Conservation (phyloP, 139 green algal genomes). For the Yamagishiella unicocca region DNA sequence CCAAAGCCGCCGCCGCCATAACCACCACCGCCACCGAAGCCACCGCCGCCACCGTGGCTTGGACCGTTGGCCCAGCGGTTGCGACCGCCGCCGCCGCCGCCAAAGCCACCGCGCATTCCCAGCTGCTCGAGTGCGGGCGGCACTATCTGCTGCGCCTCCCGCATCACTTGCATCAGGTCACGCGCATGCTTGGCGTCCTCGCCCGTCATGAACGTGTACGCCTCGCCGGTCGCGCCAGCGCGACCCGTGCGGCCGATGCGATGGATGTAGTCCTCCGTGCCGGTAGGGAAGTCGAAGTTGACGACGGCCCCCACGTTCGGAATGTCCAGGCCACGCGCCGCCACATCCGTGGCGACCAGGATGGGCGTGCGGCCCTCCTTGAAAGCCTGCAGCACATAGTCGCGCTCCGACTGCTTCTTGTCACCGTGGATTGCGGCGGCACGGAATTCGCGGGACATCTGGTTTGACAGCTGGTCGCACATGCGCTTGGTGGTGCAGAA, state of each 20-base stretch:
- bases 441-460: slow-evolving; percentile 73
- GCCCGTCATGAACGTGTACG: slow-evolving; percentile 85
- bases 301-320: slow-evolving; percentile 86
- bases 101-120: slow-evolving; percentile 53
- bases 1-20: slow-evolving; percentile 46
- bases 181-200: slow-evolving; percentile 79
- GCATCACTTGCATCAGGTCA: slow-evolving; percentile 76
- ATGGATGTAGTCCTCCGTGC: slow-evolving; percentile 91
- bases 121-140: slow-evolving; percentile 72
- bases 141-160: slow-evolving; percentile 75
- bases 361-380: slow-evolving; percentile 85
- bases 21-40: slow-evolving; percentile 46
- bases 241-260: slow-evolving; percentile 92
- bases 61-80: slow-evolving; percentile 57
- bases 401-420: slow-evolving; percentile 95
- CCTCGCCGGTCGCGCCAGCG: slow-evolving; percentile 83
- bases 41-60: slow-evolving; percentile 49
- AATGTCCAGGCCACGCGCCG: slow-evolving; percentile 95
- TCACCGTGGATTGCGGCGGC: slow-evolving; percentile 93
- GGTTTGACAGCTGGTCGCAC: slow-evolving; percentile 88
- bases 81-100: slow-evolving; percentile 52
- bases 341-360: slow-evolving; percentile 97
- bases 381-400: slow-evolving; percentile 91
- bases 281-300: slow-evolving; percentile 91
- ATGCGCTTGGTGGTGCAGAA: slow-evolving; percentile 95